Conservation (phyloP, 257 asterid species). For the Solanum habrochaites region DNA sequence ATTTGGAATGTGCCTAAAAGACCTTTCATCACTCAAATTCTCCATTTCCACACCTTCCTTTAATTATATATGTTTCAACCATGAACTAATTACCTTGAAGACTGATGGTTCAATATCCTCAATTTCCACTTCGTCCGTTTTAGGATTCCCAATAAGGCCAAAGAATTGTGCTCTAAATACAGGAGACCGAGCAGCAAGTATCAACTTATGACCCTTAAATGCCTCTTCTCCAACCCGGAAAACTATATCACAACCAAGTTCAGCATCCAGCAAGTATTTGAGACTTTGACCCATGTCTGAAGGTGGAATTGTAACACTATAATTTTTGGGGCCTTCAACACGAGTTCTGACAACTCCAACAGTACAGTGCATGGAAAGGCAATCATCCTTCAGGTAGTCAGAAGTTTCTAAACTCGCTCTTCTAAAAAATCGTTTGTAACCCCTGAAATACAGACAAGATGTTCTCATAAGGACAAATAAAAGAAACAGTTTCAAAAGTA, state of each 20-base stretch:
- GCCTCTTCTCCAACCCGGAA: slow-evolving; percentile 73
- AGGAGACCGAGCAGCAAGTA: slow-evolving; percentile 95
- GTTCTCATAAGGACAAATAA: background rate
- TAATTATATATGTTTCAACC: background rate
- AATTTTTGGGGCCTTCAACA: slow-evolving; percentile 66
- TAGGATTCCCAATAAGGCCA: slow-evolving; percentile 76
- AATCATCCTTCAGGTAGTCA: slow-evolving; percentile 80
- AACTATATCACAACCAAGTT: slow-evolving; percentile 56
- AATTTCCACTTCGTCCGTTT: slow-evolving; percentile 38
- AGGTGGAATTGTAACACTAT: slow-evolving; percentile 49
- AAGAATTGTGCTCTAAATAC: slow-evolving; percentile 89
- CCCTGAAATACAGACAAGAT: slow-evolving; percentile 48
- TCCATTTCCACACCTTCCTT: background rate
- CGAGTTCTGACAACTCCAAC: slow-evolving; percentile 94
- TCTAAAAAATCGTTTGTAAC: slow-evolving; percentile 79
- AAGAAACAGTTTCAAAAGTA: background rate
- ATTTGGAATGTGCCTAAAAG: background rate
- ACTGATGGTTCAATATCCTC: slow-evolving; percentile 78
- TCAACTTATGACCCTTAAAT: slow-evolving; percentile 76
- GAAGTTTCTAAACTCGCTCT: slow-evolving; percentile 69
- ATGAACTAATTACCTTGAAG: slow-evolving; percentile 49
- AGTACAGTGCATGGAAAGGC: slow-evolving; percentile 78
- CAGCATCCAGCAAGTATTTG: slow-evolving; percentile 53
- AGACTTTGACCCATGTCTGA: slow-evolving; percentile 84
- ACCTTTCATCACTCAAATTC: background rate